Base-by-base conservation (phyloP, 202 grass and related monocot species). In the Musa balbisiana region DNA sequence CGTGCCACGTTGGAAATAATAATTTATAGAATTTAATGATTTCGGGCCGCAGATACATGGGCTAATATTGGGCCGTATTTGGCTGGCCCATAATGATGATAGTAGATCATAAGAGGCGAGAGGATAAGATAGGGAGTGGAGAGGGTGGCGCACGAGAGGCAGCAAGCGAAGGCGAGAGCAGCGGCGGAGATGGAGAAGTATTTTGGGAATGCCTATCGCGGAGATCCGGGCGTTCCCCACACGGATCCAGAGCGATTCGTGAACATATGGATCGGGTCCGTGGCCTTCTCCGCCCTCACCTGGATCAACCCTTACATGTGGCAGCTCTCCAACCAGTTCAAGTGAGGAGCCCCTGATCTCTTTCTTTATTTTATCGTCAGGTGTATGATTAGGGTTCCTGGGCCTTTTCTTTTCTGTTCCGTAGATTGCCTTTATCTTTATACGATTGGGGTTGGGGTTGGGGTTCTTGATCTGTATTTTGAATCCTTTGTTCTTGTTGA, bases 271-370 rank as follows among this genome's bases (percentile, higher is more conserved):
- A 69, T 83, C 29, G 74, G 81, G 1, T 83, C 81, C 27, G 52
- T 72, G 13, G 65, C 66, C 65, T 83, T 83, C 74, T 76, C 55
- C 33, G 74, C 53, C 29, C 20, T 78, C 65, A 83, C 81, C 73
- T 77, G 65, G 73, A 62, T 52, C 53, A 71, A 83, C 53, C 81
- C 81, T 62, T 83, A 83, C 53, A 83, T 83, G 64, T 83, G 81
- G 81, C 65, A 83, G 21, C 74, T 83, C 64, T 62, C 81, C 67
- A 76, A 76, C 54, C 81, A 83, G 65, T 83, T 76, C 74, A 78
- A 83, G 73, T 83, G 59, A 49, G 64, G 10, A 19, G 1, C 27
- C 52, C 16, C 27, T 2, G 12, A 5, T 75, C 55, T 64, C 9
- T 16, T 16, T 76, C n/a, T 64, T 8, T 54, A 8, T 54, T 43